A percentile compares a stretch with the other conserved stretches of the same genome.
Evolutionary conservation across 1,284 basidiomycete species (phyloP).

Genomic region (Peniophora sp.): DNA sequence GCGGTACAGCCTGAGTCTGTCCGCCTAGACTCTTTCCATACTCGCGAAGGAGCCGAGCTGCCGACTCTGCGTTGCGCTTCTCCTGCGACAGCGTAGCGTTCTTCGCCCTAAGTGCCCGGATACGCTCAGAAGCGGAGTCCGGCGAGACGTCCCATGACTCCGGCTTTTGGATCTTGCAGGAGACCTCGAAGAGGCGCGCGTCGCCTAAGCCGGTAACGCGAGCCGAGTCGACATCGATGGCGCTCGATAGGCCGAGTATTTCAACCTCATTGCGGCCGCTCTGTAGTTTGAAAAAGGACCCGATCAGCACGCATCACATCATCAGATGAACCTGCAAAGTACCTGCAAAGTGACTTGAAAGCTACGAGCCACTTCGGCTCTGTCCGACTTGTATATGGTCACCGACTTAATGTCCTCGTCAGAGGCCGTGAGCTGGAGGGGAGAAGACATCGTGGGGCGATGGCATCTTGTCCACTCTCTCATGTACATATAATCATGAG

Average conservation of each 20-base stretch:
- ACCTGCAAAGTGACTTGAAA: constrained; percentile 25
- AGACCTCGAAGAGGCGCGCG: constrained; percentile 41
- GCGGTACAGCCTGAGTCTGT: constrained; percentile 35
- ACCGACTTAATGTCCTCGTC: constrained; percentile 24
- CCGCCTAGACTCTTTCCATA: constrained; percentile 36
- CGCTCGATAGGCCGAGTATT: constrained; percentile 36
- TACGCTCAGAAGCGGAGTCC: constrained; percentile 21
- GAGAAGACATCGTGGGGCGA: constrained; percentile 5
- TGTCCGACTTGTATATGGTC: constrained; percentile 27
- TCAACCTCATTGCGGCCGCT: constrained; percentile 40
- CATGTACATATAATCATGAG: no score
- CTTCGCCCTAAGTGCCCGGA: constrained; percentile 27
- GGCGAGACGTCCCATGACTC: constrained; percentile 7
- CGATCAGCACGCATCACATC: not conserved
- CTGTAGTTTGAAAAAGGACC: constrained; percentile 18
- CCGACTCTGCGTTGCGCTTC: constrained; percentile 28
- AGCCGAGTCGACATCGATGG: constrained; percentile 39
- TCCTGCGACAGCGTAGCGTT: constrained; percentile 27
- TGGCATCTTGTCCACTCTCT: no score
- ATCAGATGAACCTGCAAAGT: constrained; percentile 2
- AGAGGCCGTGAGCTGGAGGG: constrained; percentile 14
- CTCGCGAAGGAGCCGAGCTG: constrained; percentile 29
- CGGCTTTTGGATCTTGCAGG: constrained; percentile 25
- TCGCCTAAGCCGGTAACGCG: constrained; percentile 37
- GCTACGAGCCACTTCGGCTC: constrained; percentile 25